Evolutionary conservation across 2,329 filamentous ascomycete species (phyloP).

Genomic region (Fusarium coicis): DNA sequence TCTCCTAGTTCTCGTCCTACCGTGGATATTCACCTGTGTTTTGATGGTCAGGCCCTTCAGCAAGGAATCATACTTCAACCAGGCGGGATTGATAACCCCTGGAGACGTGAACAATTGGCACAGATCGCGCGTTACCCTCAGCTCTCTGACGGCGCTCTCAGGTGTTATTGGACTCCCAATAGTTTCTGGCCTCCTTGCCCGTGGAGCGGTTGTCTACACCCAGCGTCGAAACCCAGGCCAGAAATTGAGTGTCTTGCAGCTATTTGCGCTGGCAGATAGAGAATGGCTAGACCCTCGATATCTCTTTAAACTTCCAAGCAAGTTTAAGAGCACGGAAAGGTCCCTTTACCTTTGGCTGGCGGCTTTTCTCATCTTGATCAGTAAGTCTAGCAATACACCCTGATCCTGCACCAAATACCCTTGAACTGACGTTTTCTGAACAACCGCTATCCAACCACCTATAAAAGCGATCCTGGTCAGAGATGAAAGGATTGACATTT

Average conservation of each 20-base stretch:
- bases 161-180: slow-evolving; percentile 12
- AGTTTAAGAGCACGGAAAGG: neutral
- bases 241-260: slow-evolving; percentile 4
- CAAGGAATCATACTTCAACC: slow-evolving; percentile 17
- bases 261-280: slow-evolving; percentile 26
- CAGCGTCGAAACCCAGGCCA: slow-evolving; percentile 9
- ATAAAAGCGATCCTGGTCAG: slow-evolving; percentile 3
- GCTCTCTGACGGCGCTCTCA: neutral
- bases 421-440: neutral
- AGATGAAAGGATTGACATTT: neutral
- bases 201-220: slow-evolving; percentile 25
- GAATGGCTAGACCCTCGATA: neutral
- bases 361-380: slow-evolving; percentile 13
- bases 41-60: slow-evolving; percentile 24
- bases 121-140: neutral
- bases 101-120: neutral
- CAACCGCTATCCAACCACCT: slow-evolving; percentile 17
- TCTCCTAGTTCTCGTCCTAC: slow-evolving; percentile 6
- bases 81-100: neutral
- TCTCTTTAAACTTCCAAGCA: neutral
- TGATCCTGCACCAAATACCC: neutral
- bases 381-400: neutral
- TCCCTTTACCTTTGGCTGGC: slow-evolving; percentile 11
- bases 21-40: slow-evolving; percentile 17
- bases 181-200: slow-evolving; percentile 22